These are phyloP conservation scores for Wickerhamomyces alni DNA, from an alignment of 805 yeast genomes.

Conservation along the genomic window DNA sequence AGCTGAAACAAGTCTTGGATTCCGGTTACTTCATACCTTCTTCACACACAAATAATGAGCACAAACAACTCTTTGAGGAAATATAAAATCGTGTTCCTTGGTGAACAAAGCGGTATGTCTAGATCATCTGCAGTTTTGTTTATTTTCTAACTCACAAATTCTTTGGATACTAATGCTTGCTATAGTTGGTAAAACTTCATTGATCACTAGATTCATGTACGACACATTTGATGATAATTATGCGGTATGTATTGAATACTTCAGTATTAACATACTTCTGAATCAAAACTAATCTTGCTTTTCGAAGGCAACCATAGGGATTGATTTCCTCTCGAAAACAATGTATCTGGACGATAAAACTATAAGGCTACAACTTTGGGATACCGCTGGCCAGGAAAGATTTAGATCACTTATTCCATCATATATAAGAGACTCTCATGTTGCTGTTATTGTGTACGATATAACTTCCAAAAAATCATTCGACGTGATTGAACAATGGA, in stretches of 20 bases:
- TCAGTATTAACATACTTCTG: too few species aligned
- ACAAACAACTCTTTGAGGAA: constrained; percentile 37
- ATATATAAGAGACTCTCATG: constrained; percentile 91
- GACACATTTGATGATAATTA: constrained; percentile 96
- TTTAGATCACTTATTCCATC: constrained; percentile 93
- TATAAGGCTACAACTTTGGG: constrained; percentile 93
- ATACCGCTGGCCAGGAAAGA: constrained; percentile 96
- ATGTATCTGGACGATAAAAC: constrained; percentile 96
- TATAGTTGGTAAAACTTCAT: constrained; percentile 87
- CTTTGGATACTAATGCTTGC: too few species aligned
- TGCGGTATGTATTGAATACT: constrained; percentile 32
- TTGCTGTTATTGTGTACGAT: constrained; percentile 96
- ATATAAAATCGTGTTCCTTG: constrained; percentile 88
- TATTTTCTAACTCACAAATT: not conserved
- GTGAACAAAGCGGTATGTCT: constrained; percentile 58
- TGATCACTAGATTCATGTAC: constrained; percentile 96
- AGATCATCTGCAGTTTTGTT: not conserved
- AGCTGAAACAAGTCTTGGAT: too few species aligned
- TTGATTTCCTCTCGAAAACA: constrained; percentile 89
- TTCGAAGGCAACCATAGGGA: constrained; percentile 89
- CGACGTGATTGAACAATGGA: constrained; percentile 83
- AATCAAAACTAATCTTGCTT: too few species aligned
- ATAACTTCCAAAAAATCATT: constrained; percentile 83
- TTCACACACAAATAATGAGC: not conserved
- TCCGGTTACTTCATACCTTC: not conserved